These are phyloP conservation scores for Rhododendron griersonianum DNA, from an alignment of 148 eudicot species.

Conservation along the genomic window DNA sequence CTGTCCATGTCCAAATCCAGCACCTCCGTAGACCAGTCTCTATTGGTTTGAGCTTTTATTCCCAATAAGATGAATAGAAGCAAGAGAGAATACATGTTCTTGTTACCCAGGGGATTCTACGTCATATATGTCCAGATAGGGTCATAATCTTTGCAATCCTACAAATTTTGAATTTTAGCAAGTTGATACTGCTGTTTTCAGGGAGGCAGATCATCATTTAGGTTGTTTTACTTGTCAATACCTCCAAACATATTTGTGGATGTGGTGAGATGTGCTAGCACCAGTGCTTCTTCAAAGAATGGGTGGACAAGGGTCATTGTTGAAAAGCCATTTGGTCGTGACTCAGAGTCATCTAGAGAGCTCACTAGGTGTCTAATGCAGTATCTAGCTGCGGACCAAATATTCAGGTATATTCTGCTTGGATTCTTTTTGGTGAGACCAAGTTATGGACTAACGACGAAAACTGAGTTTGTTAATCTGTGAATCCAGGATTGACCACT, in stretches of 20 bases:
- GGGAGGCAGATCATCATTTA: slow-evolving; percentile 58
- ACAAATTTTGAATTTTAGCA: not conserved
- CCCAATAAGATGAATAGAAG: not conserved
- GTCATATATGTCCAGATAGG: not conserved
- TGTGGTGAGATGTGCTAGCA: slow-evolving; percentile 63
- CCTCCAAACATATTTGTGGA: slow-evolving; percentile 82
- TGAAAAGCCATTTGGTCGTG: slow-evolving; percentile 94
- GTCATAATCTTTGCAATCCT: not conserved
- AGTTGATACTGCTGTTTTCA: slow-evolving; percentile 13
- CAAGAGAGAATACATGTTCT: not conserved
- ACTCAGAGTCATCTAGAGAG: slow-evolving; percentile 56
- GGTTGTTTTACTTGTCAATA: slow-evolving; percentile 79
- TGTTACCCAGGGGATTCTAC: not conserved
- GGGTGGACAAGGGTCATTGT: slow-evolving; percentile 93
- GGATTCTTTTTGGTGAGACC: not conserved
- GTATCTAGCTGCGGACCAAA: slow-evolving; percentile 74
- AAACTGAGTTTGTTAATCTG: not conserved
- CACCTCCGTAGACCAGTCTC: not conserved
- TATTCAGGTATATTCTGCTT: slow-evolving; percentile 54
- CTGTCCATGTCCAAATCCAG: not conserved
- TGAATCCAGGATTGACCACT: slow-evolving; percentile 75
- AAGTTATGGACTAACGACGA: not conserved
- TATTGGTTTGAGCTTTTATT: not conserved
- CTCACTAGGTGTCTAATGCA: slow-evolving; percentile 53
- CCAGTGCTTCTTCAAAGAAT: slow-evolving; percentile 49